Percentiles rank a stretch among this genome's conserved stretches.
Conservation (phyloP, 169 alveolate genomes). For the Neospora caninum region DNA sequence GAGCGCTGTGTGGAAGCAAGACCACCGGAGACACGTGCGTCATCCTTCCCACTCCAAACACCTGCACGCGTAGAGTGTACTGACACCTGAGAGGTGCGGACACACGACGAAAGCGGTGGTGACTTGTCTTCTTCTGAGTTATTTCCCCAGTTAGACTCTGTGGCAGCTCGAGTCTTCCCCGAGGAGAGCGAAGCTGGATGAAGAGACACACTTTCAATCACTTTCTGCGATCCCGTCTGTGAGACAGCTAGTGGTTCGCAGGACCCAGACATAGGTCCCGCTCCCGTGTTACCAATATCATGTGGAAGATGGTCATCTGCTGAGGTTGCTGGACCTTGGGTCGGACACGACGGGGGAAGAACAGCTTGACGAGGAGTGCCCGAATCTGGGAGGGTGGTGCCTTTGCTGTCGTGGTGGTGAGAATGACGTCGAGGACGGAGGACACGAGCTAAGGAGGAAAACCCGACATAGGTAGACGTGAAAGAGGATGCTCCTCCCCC, state of each 20-base stretch:
- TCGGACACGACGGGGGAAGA: not conserved
- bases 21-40: not conserved
- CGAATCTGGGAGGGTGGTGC: not conserved
- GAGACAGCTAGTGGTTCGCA: not conserved
- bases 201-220: not conserved
- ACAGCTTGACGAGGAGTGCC: not conserved
- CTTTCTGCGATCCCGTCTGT: not conserved
- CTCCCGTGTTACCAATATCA: not conserved
- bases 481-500: not conserved
- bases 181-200: not conserved
- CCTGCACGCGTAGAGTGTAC: not conserved
- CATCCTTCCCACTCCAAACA: not conserved
- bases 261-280: not conserved
- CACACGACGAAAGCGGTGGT: not conserved
- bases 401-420: conserved; percentile 12
- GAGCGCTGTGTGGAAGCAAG: not conserved
- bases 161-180: not conserved
- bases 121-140: not conserved
- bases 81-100: not conserved
- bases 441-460: conserved; percentile 12
- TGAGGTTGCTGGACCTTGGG: not conserved
- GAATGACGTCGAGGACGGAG: conserved; percentile 42
- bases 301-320: not conserved
- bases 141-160: not conserved
- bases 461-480: not conserved